Base-by-base conservation (phyloP, 2,329 filamentous ascomycete genomes). In the Apiospora phragmitis region DNA sequence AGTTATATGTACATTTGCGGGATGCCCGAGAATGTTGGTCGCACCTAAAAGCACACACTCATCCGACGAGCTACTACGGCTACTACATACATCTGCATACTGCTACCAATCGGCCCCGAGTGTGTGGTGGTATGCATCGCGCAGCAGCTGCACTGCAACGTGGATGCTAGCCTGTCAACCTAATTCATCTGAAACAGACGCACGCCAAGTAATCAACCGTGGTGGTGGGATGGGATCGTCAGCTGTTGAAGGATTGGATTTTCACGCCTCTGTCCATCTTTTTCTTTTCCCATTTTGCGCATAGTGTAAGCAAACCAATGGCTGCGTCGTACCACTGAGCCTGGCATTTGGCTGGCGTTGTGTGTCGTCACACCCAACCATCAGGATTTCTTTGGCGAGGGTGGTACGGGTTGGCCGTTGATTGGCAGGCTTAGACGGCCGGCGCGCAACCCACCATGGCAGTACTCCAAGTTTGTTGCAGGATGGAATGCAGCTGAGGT, bases 401-500 rank as follows among this genome's bases (percentile, higher is more conserved):
- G 55, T 62, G 55, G 18, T 12, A 29, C 55, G 55, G 55, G 18
- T 38, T 38, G 32, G 18, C 29, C 32, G 55, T 6, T 62, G 32
- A 62, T 62, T 62, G 55, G 32, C 4, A 32, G 32, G 1, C 1
- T 38, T 62, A 62, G 55, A 62, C 55, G 55, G 55, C 55, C 32
- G 55, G 11, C 29, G 38, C 18, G 38, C 4, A 21, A 16, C 35
- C 51, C 9, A 59, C 29, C 24, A 8, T 47, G 18, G 18, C 43
- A 47, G 11, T 16, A 18, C 43, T 8, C 18, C 18, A 7, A n/a
- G n/a, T n/a, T n/a, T n/a, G 43, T 45, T n/a, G 43, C 4, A 45
- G 49, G 59, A 69, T 71, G 68, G 66, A 65, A 68, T 70, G 49
- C 47, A 32, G 67, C 66, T 70, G 68, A 51, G 66, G 49, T 16